Base-by-base conservation (phyloP, 2,329 filamentous ascomycete genomes). In the Pseudocercospora fijiensis region DNA sequence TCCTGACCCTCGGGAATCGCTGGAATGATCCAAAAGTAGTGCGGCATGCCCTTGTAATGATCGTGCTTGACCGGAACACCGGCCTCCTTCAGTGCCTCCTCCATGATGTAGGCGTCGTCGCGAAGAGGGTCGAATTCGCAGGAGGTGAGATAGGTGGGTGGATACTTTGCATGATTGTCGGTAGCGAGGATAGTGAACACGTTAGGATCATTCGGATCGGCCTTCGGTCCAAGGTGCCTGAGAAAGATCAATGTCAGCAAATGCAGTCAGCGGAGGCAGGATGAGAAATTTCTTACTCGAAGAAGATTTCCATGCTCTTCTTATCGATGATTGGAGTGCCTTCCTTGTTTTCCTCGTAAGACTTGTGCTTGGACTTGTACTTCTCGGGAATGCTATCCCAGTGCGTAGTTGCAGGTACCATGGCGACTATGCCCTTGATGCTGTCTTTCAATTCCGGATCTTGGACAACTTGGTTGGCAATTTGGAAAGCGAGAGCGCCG, bases 91-190 rank as follows among this genome's bases (percentile, higher is more conserved):
- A 85, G 67, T 2, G 80, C 70, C 52, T 76, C 72, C 69, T 84
- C 82, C 68, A 84, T 85, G 0, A 85, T 78, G 30, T 84, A 65
- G 0, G 74, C 80, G 62, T 85, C 83, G 65, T 86, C 84, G 7
- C 83, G 72, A 4, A 83, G 66, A 0, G 79, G 79, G 68, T 85
- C 84, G 56, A 81, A 67, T n/a, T 82, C 83, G 64, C 78, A 80
- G 1, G 82, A 74, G 65, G 83, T 80, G 4, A 86, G 74, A 69
- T 84, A 85, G 0, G 80, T 76, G 1, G 75, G 76, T 2, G 82
- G 82, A 26, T 83, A 73, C 26, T 72, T 67, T 56, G 63, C 65
- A 58, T 70, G 69, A 4, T 67, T 69, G 5, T 69, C 66, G 16
- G 57, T 61, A 1, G 67, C 66, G 1, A 71, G 65, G 41, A 68